Percentiles rank a stretch among this genome's conserved stretches.
phyloP scores from a whole-genome alignment of 78 protist species.

The Capsaspora owczarzaki region DNA sequence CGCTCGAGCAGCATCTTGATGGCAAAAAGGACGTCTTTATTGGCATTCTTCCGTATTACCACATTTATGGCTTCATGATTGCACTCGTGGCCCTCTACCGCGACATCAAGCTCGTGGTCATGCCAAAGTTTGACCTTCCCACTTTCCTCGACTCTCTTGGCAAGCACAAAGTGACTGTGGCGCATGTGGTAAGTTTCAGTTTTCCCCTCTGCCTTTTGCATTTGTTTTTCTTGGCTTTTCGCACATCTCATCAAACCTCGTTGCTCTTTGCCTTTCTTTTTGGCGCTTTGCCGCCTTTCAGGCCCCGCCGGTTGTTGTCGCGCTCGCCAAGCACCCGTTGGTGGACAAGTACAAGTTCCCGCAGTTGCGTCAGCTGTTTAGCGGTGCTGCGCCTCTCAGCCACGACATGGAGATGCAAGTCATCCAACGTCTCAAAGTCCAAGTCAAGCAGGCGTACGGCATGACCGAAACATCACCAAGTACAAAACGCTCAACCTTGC shows the following conservation, averaged over 20 bases:
- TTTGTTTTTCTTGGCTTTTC: too few relatives aligned
- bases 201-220: slow-evolving; percentile 4
- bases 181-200: neutral
- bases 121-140: slow-evolving; percentile 59
- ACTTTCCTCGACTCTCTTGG: slow-evolving; percentile 35
- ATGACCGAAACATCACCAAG: slow-evolving; percentile 74
- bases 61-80: slow-evolving; percentile 57
- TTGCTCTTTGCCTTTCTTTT: too few relatives aligned
- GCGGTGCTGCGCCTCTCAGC: slow-evolving; percentile 80
- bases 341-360: slow-evolving; percentile 50
- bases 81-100: neutral
- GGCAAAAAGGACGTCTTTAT: slow-evolving; percentile 31
- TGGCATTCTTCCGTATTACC: slow-evolving; percentile 65
- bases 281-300: too few relatives aligned
- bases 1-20: slow-evolving; percentile 1
- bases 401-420: slow-evolving; percentile 17
- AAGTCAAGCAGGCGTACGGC: slow-evolving; percentile 70
- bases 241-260: too few relatives aligned
- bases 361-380: slow-evolving; percentile 29
- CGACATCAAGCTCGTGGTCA: slow-evolving; percentile 7
- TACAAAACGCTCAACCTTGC: slow-evolving; percentile 3
- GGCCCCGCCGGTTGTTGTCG: slow-evolving; percentile 75
- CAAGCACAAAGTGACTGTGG: neutral
- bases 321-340: slow-evolving; percentile 73
- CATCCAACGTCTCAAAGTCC: neutral